A percentile compares a stretch with the other conserved stretches of the same genome.
These are phyloP conservation scores for Aaosphaeria pasadenensis DNA, from an alignment of 2,329 filamentous ascomycete species.

Conservation along the genomic window DNA sequence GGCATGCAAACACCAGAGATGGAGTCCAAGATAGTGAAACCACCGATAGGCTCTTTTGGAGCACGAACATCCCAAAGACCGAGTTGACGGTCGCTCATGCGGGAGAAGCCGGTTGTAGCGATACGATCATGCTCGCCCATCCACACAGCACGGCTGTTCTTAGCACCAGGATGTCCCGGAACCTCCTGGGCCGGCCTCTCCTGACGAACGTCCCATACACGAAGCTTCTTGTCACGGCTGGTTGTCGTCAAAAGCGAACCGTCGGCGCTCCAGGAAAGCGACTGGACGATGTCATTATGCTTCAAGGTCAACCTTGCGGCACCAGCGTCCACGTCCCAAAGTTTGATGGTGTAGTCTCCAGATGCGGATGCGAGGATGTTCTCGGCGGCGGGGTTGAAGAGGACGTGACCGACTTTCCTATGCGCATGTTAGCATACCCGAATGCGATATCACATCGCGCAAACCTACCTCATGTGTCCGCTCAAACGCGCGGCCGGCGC, in stretches of 20 bases:
- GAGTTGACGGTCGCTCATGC: conserved; percentile 96
- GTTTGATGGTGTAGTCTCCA: conserved; percentile 89
- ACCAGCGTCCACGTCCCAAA: conserved; percentile 88
- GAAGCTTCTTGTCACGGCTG: conserved; percentile 95
- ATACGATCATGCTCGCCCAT: conserved; percentile 95
- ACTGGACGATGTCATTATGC: conserved; percentile 90
- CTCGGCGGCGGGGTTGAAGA: conserved; percentile 95
- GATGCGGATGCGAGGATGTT: conserved; percentile 94
- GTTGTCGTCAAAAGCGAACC: conserved; percentile 87
- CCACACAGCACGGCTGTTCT: conserved; percentile 97
- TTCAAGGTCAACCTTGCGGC: conserved; percentile 73
- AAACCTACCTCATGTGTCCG: conserved; percentile 76
- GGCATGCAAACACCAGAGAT: conserved; percentile 99
- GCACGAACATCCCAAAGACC: conserved; percentile 92
- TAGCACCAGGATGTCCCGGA: conserved; percentile 83
- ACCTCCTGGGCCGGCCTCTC: conserved; percentile 83
- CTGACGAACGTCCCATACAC: conserved; percentile 96
- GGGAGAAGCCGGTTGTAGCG: conserved; percentile 94
- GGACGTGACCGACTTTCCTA: conserved; percentile 95
- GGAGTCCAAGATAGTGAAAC: conserved; percentile 86
- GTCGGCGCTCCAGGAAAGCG: conserved; percentile 90
- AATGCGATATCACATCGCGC: background rate
- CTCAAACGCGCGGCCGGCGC: conserved; percentile 75
- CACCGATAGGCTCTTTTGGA: conserved; percentile 76
- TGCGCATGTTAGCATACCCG: conserved; percentile 11